Conservation (phyloP, 2,329 filamentous ascomycete genomes). For the Neocucurbitaria cava region DNA sequence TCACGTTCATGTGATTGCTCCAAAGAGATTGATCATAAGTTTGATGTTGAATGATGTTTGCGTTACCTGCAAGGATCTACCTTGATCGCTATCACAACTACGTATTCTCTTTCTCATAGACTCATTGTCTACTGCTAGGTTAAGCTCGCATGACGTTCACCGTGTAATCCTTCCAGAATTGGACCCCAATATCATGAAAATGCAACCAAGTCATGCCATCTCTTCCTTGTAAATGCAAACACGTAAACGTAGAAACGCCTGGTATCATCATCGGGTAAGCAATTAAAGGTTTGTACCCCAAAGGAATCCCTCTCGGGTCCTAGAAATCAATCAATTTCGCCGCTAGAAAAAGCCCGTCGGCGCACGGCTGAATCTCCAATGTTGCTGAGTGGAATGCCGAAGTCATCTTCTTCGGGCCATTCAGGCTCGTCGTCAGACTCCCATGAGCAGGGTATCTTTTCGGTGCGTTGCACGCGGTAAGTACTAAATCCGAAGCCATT, state of each 20-base stretch:
- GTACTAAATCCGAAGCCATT: constrained; percentile 49
- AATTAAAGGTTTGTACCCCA: constrained; percentile 8
- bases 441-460: constrained; percentile 61
- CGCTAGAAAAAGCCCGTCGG: constrained; percentile 30
- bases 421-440: constrained; percentile 62
- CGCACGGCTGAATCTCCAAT: constrained; percentile 29
- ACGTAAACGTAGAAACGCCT: constrained; percentile 23
- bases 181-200: constrained; percentile 20
- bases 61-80: neutral
- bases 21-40: neutral
- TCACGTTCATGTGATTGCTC: neutral
- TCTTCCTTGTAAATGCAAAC: constrained; percentile 30
- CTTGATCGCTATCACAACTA: neutral
- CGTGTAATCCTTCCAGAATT: constrained; percentile 19
- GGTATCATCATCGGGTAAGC: constrained; percentile 26
- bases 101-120: neutral
- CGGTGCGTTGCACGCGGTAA: constrained; percentile 38
- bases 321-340: constrained; percentile 36
- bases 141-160: neutral
- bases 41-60: neutral
- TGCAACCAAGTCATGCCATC: constrained; percentile 24
- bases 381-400: constrained; percentile 56
- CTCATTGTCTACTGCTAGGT: neutral
- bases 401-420: constrained; percentile 65
- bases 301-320: constrained; percentile 4